Base-by-base conservation (phyloP, 1,284 basidiomycete species). In the Coniferiporia weirii region DNA sequence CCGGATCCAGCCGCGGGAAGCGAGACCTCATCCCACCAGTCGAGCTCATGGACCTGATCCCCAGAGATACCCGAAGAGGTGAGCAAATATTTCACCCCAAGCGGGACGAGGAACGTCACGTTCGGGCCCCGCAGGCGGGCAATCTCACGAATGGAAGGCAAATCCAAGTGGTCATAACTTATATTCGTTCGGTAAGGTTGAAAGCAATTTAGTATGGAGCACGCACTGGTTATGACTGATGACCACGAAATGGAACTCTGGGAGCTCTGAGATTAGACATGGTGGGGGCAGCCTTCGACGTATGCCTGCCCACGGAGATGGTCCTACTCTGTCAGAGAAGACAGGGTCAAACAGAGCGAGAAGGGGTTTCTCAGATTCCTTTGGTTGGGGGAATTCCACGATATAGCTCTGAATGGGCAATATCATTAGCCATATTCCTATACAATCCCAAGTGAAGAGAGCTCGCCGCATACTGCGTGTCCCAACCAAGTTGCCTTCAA, bases 161-260 rank as follows among this genome's bases (percentile, higher is more conserved):
- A 64, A 54, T 73, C 71, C 7, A 71, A 65, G 53, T 73, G 72
- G 57, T 73, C 72, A 60, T 72, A 72, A 50, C 72, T 72, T 32
- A 15, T 20, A 32, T 3, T 10, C 15, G 20, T 22, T 22, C 36
- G 20, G 38, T 44, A 17, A 19, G n/a, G 32, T 44, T 4, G 20
- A 15, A 19, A 49, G 15, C 9, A n/a, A 34, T 19, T 7, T 56
- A 48, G 8, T 48, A 9, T 46, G 32, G 13, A 17, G 5, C 45
- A 65, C 69, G 17, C 54, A 74, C 72, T 73, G 72, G 57, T 73
- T 73, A 56, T 73, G 72, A 38, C 69, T 71, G 27, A 69, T 71
- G 2, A 66, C 66, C 13, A 74, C 70, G 54, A 68, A 73, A 17
- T 72, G 66, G 51, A 73, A 64, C 13, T 69, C 67, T 15, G 72